Evolutionary conservation across 2,329 filamentous ascomycete genomes (phyloP), one percentile per base, ranked within the genome.

Genomic region (Teratosphaeria pseudoeucalypti): DNA sequence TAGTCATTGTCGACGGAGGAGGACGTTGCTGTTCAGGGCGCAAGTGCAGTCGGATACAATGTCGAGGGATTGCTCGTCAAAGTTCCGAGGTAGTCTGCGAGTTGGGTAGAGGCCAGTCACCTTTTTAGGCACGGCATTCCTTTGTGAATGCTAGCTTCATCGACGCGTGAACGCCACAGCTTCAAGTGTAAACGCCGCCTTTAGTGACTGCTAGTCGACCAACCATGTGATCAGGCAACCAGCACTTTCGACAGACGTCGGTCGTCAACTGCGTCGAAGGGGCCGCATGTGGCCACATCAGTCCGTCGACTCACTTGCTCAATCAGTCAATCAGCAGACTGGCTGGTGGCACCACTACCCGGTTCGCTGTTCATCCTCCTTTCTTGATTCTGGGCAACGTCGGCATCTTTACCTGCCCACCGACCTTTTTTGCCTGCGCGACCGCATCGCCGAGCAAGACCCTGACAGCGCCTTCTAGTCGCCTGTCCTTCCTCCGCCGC

Each of bases 381-480:
- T 54, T 54, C 53, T 56, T 56, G 12, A 58, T 32, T 53, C 47
- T 60, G 5, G 68, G 65, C 52, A 72, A 49, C 9, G 64, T 63
- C 3, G 70, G 70, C 62, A 72, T 70, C 61, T 71, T 72, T 27
- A 71, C 69, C 29, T 72, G 65, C 11, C 67, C 62, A 6, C 68
- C 64, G 10, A 71, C 65, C 19, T 65, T 71, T 58, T 71, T 70
- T 57, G 71, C 68, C 55, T 73, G 70, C 7, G 71, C 70, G 27
- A 72, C 71, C 69, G 75, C 65, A 68, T 79, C 77, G 0, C 78
- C 77, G 10, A 90, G 70, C 14, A 85, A 77, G 0, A 86, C 84
- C 54, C 88, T 78, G 3, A 91, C 82, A n/a, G 89, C 79, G 63
- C 89, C 88, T 70, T 92, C 88, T 1, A 92, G 72, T 60, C 88